Evolutionary conservation across 371 early-diverging fungal genomes (phyloP).

Genomic region (Synchytrium microbalum): DNA sequence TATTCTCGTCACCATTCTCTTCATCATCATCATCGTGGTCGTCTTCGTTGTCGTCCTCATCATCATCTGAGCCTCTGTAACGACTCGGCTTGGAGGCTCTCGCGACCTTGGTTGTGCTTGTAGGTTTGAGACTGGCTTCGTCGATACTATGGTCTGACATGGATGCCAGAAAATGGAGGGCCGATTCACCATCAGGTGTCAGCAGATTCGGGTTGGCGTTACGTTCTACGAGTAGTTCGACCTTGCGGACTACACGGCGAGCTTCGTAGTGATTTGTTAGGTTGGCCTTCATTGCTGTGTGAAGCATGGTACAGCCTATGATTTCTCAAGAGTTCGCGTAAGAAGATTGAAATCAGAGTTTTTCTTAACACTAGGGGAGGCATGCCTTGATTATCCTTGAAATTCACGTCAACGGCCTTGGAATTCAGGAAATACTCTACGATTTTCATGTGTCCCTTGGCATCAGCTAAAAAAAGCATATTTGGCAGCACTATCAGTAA

Average conservation of each 20-base stretch:
- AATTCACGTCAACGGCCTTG: too few species aligned
- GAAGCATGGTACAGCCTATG: slow-evolving; percentile 41
- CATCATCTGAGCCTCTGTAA: slow-evolving; percentile 1
- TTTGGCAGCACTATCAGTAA: too few species aligned
- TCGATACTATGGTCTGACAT: slow-evolving; percentile 13
- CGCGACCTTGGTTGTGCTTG: too few species aligned
- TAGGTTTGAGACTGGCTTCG: slow-evolving; percentile 3
- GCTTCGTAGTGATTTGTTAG: slow-evolving; percentile 27
- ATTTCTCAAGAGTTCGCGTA: slow-evolving; percentile 36
- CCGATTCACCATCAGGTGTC: slow-evolving; percentile 40
- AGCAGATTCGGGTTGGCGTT: slow-evolving; percentile 35
- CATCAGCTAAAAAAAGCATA: slow-evolving; percentile 49
- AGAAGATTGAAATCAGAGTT: slow-evolving; percentile 46
- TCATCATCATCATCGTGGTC: slow-evolving; percentile 10
- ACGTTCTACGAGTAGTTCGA: slow-evolving; percentile 29
- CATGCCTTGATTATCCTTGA: too few species aligned
- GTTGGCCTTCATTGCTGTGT: slow-evolving; percentile 25
- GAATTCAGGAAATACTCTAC: slow-evolving; percentile 43
- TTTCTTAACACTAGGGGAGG: slow-evolving; percentile 37
- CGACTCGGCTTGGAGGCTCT: too few species aligned
- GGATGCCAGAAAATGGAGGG: slow-evolving; percentile 40
- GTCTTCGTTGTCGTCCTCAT: background rate
- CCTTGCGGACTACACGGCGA: slow-evolving; percentile 26
- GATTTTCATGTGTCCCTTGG: slow-evolving; percentile 48
- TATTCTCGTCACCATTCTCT: slow-evolving; percentile 31